phyloP scores from a whole-genome alignment of 2,329 filamentous ascomycete genomes.

The Zasmidium citrigriseum region DNA sequence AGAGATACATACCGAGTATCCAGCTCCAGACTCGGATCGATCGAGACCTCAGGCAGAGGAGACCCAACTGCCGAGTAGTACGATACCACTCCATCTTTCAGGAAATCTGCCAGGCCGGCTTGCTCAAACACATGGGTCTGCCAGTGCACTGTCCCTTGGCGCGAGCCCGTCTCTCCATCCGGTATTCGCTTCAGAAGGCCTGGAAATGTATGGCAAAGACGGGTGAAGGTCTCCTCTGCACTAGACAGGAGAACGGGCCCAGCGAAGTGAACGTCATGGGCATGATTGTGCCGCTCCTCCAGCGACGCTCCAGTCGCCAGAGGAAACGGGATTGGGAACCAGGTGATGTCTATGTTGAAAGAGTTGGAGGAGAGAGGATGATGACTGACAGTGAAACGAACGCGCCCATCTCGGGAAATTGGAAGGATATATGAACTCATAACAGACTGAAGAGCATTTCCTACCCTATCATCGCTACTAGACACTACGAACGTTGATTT shows the following conservation, averaged over 20 bases:
- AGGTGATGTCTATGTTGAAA: constrained; percentile 1
- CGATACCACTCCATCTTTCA: background rate
- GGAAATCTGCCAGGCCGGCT: background rate
- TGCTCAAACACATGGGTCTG: background rate
- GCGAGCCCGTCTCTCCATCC: background rate
- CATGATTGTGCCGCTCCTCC: background rate
- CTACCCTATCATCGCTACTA: no score
- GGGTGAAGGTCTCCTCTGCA: background rate
- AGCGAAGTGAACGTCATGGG: background rate
- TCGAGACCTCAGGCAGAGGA: background rate
- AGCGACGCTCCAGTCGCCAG: background rate
- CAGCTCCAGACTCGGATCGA: background rate
- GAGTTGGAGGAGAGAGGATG: background rate
- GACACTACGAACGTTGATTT: no score
- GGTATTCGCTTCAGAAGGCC: background rate
- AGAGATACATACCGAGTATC: background rate
- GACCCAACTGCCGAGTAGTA: background rate
- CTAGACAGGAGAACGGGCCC: background rate
- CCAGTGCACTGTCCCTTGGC: background rate
- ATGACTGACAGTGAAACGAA: background rate
- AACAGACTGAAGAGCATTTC: no score
- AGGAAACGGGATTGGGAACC: background rate
- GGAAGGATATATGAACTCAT: no score
- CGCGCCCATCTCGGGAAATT: no score
- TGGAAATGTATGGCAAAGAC: background rate